These are phyloP conservation scores for Vitis amurensis DNA, from an alignment of 164 flowering plant species.

Conservation along the genomic window DNA sequence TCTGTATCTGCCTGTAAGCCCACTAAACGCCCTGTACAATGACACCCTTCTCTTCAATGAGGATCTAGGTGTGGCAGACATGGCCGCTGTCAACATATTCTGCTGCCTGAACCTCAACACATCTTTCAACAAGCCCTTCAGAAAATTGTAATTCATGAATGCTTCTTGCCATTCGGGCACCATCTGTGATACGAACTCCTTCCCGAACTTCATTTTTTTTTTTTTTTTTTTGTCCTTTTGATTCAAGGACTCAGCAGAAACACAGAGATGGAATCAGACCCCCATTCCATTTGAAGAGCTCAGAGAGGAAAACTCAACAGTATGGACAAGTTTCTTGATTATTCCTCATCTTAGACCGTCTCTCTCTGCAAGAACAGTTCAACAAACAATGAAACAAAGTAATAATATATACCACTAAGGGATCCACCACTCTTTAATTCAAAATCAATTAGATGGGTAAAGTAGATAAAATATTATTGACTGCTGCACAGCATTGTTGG, in stretches of 20 bases:
- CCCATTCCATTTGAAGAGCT: too few relatives aligned
- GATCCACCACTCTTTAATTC: neutral
- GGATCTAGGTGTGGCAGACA: neutral
- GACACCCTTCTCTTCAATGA: slow-evolving; percentile 27
- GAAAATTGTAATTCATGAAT: slow-evolving; percentile 36
- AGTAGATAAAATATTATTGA: too few relatives aligned
- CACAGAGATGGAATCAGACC: too few relatives aligned
- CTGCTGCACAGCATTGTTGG: too few relatives aligned
- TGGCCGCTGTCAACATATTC: neutral
- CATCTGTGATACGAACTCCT: slow-evolving; percentile 34
- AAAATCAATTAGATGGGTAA: too few relatives aligned
- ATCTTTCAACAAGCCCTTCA: slow-evolving; percentile 29
- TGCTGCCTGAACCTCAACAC: slow-evolving; percentile 5
- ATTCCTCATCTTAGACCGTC: too few relatives aligned
- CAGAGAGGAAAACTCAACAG: too few relatives aligned
- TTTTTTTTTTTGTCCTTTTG: neutral
- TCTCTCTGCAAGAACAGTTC: neutral
- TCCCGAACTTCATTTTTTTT: slow-evolving; percentile 37
- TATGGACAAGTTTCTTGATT: too few relatives aligned
- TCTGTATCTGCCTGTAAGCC: slow-evolving; percentile 25
- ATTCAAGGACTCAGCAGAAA: too few relatives aligned
- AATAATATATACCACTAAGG: too few relatives aligned
- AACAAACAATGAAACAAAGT: neutral
- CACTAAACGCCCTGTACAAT: slow-evolving; percentile 43
- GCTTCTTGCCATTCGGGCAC: slow-evolving; percentile 47